A percentile compares a stretch with the other conserved stretches of the same genome.
These are phyloP conservation scores for Curvularia verruculosa DNA, from an alignment of 2,329 filamentous ascomycete genomes.

Conservation along the genomic window DNA sequence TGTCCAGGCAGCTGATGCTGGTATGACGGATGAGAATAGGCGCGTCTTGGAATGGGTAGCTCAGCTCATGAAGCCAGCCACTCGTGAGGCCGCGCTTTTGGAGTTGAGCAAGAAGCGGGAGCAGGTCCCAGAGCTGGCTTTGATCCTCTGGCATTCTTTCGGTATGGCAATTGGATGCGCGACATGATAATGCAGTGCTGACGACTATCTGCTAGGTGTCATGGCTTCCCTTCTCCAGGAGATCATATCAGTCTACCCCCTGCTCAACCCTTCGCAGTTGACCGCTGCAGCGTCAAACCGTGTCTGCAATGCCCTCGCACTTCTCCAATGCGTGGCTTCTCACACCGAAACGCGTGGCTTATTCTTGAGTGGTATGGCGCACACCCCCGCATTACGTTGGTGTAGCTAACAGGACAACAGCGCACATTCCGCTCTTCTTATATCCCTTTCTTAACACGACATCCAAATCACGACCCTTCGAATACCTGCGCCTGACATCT, in stretches of 20 bases:
- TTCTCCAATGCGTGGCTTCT: constrained; percentile 95
- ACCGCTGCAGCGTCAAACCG: constrained; percentile 97
- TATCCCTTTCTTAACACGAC: constrained; percentile 99
- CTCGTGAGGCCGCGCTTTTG: constrained; percentile 86
- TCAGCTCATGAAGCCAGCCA: constrained; percentile 84
- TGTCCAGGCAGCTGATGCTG: constrained; percentile 47
- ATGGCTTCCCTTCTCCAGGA: constrained; percentile 98
- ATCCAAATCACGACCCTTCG: constrained; percentile 95
- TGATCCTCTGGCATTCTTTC: constrained; percentile 98
- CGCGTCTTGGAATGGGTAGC: constrained; percentile 93
- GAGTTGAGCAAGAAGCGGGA: constrained; percentile 99
- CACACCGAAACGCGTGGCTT: constrained; percentile 95
- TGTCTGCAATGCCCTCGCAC: constrained; percentile 94
- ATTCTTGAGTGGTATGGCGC: constrained; percentile 78
- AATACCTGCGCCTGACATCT: constrained; percentile 94
- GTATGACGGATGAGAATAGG: constrained; percentile 85
- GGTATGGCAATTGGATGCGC: constrained; percentile 60
- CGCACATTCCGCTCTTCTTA: constrained; percentile 95
- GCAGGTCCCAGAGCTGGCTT: constrained; percentile 92
- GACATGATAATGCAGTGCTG: constrained; percentile 13
- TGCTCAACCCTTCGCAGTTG: constrained; percentile 94
- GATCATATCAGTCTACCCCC: constrained; percentile 97
- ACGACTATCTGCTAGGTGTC: constrained; percentile 67
- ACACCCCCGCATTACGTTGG: neutral
- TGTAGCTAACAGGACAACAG: constrained; percentile 55